phyloP scores from a whole-genome alignment of 2,329 filamentous ascomycete species.

The Colletotrichum limetticola region DNA sequence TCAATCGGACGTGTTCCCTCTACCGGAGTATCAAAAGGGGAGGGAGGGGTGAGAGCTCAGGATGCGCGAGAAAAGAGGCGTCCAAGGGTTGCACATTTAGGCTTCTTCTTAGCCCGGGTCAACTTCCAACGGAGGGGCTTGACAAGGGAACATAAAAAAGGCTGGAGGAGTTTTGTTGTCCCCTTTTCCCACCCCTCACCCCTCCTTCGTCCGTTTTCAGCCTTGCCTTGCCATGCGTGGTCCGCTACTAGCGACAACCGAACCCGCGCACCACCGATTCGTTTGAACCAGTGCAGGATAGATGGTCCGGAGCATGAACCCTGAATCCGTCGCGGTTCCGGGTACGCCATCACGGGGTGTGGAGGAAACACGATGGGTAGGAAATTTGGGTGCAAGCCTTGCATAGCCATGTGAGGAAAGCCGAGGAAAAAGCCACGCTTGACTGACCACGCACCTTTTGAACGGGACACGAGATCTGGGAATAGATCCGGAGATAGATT shows the following conservation, averaged over 20 bases:
- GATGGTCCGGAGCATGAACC: background rate
- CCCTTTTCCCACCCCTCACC: background rate
- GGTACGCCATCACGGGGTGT: background rate
- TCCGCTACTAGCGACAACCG: background rate
- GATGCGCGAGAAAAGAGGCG: background rate
- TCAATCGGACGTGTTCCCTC: background rate
- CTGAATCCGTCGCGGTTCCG: background rate
- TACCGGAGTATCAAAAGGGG: background rate
- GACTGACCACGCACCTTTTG: too few relatives aligned
- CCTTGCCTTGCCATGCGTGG: background rate
- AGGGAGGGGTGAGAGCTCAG: too few relatives aligned
- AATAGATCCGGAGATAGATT: background rate
- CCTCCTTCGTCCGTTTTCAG: background rate
- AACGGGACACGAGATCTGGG: background rate
- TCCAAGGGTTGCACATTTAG: background rate
- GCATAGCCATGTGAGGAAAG: too few relatives aligned
- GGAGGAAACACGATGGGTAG: too few relatives aligned
- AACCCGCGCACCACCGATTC: background rate
- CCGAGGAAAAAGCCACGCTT: too few relatives aligned
- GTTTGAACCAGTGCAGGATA: background rate
- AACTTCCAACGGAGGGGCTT: background rate
- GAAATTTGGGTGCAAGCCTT: too few relatives aligned
- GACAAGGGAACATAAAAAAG: background rate
- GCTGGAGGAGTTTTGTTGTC: background rate
- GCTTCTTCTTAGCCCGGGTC: background rate